Percentiles rank a stretch among this genome's conserved stretches.
Evolutionary conservation across 2,329 filamentous ascomycete genomes (phyloP).

Genomic region (Fusarium sp.): DNA sequence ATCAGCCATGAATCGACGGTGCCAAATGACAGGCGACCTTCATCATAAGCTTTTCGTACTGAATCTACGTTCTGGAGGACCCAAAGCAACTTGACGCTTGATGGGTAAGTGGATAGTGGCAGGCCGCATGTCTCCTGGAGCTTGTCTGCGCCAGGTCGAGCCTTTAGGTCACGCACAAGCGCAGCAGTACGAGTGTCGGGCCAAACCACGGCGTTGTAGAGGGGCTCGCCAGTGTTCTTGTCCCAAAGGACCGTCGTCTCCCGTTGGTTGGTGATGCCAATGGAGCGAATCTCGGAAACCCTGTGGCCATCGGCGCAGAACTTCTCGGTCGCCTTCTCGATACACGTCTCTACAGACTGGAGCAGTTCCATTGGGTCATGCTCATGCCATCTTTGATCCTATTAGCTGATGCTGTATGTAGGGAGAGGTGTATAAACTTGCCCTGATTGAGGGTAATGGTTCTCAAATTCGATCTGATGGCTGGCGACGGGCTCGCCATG

Average conservation of each 20-base stretch:
- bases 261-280: slow-evolving; percentile 92
- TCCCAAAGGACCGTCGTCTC: slow-evolving; percentile 93
- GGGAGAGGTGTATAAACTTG: slow-evolving; percentile 62
- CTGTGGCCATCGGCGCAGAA: slow-evolving; percentile 81
- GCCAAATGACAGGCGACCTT: slow-evolving; percentile 83
- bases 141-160: slow-evolving; percentile 76
- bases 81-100: slow-evolving; percentile 89
- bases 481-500: slow-evolving; percentile 83
- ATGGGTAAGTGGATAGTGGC: slow-evolving; percentile 90
- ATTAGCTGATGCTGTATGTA: slow-evolving; percentile 13
- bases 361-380: slow-evolving; percentile 87
- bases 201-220: slow-evolving; percentile 92
- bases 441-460: slow-evolving; percentile 89
- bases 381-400: slow-evolving; percentile 82
- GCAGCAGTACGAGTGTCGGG: slow-evolving; percentile 84
- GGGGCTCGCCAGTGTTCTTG: slow-evolving; percentile 81
- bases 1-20: slow-evolving; percentile 93
- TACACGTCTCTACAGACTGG: slow-evolving; percentile 82
- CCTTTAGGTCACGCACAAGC: slow-evolving; percentile 84
- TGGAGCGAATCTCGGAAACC: slow-evolving; percentile 78
- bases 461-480: slow-evolving; percentile 90
- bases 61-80: slow-evolving; percentile 79
- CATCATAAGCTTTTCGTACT: slow-evolving; percentile 83
- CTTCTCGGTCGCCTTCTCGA: slow-evolving; percentile 80
- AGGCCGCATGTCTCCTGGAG: slow-evolving; percentile 82